Base-by-base conservation (phyloP, 1,284 basidiomycete genomes). In the Sparassis latifolia region DNA sequence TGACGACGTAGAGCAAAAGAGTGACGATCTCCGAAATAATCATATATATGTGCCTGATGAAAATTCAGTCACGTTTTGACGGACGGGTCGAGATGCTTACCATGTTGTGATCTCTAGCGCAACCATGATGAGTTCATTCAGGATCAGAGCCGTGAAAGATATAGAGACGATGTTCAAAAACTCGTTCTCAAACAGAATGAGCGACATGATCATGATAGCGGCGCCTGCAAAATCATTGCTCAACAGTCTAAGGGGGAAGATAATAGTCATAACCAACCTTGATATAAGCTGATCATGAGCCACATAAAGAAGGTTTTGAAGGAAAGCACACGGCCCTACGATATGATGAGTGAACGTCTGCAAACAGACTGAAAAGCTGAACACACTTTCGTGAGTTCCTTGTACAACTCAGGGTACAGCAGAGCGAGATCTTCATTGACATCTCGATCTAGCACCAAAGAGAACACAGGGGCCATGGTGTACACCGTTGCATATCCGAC, bases 91-190 rank as follows among this genome's bases (percentile, higher is more conserved):
- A 37, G 35, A 37, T 37, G 35, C 35, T 9, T 60, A 90, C 96
- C 95, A 99, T 54, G 92, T 97, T 1, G 95, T 98, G 55, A 98
- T 95, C 69, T 98, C 94, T 55, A 98, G 68, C 0, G 93, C 94
- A 40, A 99, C 97, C 97, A 99, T 99, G 70, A 99, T 94, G 46
- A 99, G 79, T 66, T 99, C 97, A 68, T 99, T 99, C 38, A 99
- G 72, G 52, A 99, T 85, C 45, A 99, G 76, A 0, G 97, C 92
- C 0, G 95, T 97, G 69, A 98, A 99, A 0, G 95, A 97, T 58
- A 99, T 99, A 20, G 92, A 86, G 42, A 99, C 96, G 57, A 99
- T 98, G 67, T 99, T 97, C 57, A 99, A 69, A 69, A 99, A 98
- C 64, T 99, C 95, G 57, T 84, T 96, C 69, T 99, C 97, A 69